These are phyloP conservation scores for Nakazawaea ishiwadae DNA, from an alignment of 805 yeast species.

Conservation along the genomic window DNA sequence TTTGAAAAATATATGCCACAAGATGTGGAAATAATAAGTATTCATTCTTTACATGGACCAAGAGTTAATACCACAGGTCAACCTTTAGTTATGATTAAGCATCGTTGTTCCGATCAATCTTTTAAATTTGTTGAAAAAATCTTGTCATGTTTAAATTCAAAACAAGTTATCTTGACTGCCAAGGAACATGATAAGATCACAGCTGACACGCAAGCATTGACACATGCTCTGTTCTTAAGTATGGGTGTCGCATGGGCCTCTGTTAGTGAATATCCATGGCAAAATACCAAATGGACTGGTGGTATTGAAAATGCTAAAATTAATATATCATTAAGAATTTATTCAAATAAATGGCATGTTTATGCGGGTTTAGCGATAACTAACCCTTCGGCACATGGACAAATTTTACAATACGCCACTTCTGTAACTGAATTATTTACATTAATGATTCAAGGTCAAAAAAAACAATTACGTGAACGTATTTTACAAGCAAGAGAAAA, in stretches of 20 bases:
- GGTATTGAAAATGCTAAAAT: conserved; percentile 96
- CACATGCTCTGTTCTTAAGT: conserved; percentile 93
- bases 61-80: conserved; percentile 85
- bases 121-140: conserved; percentile 56
- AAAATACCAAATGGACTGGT: conserved; percentile 77
- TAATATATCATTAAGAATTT: conserved; percentile 87
- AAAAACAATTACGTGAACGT: conserved; percentile 53
- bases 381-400: conserved; percentile 90
- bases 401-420: conserved; percentile 82
- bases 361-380: conserved; percentile 97
- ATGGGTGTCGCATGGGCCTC: conserved; percentile 97
- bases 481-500: conserved; percentile 61
- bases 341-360: conserved; percentile 95
- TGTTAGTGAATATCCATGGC: conserved; percentile 87
- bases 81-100: conserved; percentile 83
- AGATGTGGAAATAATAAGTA: conserved; percentile 78
- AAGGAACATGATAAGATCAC: conserved; percentile 90
- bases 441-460: conserved; percentile 69
- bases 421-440: conserved; percentile 81
- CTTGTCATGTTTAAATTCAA: conserved; percentile 72
- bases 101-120: conserved; percentile 51
- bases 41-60: conserved; percentile 96
- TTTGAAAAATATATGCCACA: conserved; percentile 70
- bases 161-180: conserved; percentile 73
- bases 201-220: conserved; percentile 97